These are phyloP conservation scores for Debaryomyces nepalensis DNA, from an alignment of 1,139 yeast genomes.

Conservation along the genomic window DNA sequence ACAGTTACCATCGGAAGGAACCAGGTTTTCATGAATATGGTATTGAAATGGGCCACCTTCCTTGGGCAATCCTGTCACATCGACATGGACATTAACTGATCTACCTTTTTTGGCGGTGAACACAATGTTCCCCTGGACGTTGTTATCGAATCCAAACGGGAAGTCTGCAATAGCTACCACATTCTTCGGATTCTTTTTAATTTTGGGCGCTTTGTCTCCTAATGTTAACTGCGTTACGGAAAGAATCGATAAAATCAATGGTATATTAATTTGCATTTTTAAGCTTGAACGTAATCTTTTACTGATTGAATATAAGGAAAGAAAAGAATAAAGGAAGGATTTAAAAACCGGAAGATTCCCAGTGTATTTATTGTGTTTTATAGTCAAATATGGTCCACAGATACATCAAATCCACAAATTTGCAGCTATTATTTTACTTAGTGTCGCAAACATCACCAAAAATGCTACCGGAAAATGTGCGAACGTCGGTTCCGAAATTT, in stretches of 20 bases:
- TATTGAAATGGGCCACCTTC: conserved; percentile 63
- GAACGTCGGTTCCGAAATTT: background rate
- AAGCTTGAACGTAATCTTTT: conserved; percentile 8
- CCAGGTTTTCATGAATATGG: conserved; percentile 58
- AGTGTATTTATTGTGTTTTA: conserved; percentile 5
- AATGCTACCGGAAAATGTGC: background rate
- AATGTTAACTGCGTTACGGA: conserved; percentile 15
- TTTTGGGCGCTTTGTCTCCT: conserved; percentile 46
- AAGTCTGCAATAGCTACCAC: conserved; percentile 62
- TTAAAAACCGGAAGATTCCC: background rate
- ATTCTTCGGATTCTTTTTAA: conserved; percentile 46
- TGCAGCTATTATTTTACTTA: conserved; percentile 13
- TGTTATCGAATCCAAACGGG: conserved; percentile 47
- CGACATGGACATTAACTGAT: conserved; percentile 61
- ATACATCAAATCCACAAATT: conserved; percentile 13
- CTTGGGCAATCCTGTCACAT: conserved; percentile 59
- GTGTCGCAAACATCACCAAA: conserved; percentile 9
- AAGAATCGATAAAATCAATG: conserved; percentile 13
- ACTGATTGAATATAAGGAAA: conserved; percentile 4
- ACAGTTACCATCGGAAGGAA: conserved; percentile 51
- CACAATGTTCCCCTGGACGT: conserved; percentile 53
- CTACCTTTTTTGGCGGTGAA: conserved; percentile 52
- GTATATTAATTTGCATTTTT: conserved; percentile 12
- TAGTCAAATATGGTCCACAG: conserved; percentile 8
- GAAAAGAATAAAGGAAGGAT: conserved; percentile 4